These are phyloP conservation scores for Penicillium sp. DNA, from an alignment of 2,329 filamentous ascomycete genomes.

Conservation along the genomic window DNA sequence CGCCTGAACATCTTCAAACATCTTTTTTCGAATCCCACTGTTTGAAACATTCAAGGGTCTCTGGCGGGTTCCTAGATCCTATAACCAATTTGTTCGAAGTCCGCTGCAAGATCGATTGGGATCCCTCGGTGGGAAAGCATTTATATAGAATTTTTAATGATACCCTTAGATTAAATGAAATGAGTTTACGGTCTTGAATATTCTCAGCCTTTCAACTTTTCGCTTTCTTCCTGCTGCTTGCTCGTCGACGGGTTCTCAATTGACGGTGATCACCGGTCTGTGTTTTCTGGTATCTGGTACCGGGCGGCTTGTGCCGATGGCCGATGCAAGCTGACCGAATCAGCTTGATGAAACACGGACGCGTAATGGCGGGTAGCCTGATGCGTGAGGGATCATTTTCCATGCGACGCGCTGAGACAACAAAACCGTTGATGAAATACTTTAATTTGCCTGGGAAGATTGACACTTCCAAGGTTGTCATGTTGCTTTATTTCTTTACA, in stretches of 20 bases:
- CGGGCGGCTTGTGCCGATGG: background rate
- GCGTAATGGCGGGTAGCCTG: background rate
- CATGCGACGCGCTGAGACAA: background rate
- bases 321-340: background rate
- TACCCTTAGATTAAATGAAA: constrained; percentile 8
- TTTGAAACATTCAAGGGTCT: background rate
- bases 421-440: background rate
- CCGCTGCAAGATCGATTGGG: background rate
- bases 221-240: background rate
- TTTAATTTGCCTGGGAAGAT: background rate
- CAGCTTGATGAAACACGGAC: constrained; percentile 1
- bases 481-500: too few species aligned
- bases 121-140: background rate
- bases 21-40: background rate
- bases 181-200: constrained; percentile 1
- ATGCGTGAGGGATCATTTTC: background rate
- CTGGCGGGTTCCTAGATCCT: background rate
- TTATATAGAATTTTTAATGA: constrained; percentile 7
- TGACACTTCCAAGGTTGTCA: too few species aligned
- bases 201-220: background rate
- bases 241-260: background rate
- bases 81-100: background rate
- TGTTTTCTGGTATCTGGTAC: background rate
- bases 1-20: background rate
- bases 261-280: background rate